phyloP scores from a whole-genome alignment of 306 rosid species.

The Cucurbita ficifolia region DNA sequence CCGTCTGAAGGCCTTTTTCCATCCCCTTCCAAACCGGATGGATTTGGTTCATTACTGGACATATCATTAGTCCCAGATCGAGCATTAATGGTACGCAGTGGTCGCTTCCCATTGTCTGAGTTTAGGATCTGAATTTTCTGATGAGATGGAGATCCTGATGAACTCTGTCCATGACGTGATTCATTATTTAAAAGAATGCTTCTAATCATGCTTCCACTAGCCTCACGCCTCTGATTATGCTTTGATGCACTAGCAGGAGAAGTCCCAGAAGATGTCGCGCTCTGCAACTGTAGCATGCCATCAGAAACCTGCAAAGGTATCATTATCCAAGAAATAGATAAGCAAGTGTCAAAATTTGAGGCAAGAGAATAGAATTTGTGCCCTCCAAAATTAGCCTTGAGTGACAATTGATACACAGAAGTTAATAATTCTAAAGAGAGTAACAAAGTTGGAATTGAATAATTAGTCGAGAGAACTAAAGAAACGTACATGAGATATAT shows the following conservation, averaged over 20 bases:
- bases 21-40: constrained; percentile 44
- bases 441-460: background rate
- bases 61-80: constrained; percentile 38
- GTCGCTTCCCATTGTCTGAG: constrained; percentile 51
- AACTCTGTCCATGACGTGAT: constrained; percentile 40
- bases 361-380: background rate
- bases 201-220: constrained; percentile 61
- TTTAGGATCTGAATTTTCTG: constrained; percentile 51
- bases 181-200: constrained; percentile 63
- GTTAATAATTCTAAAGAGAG: background rate
- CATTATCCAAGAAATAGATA: constrained; percentile 6
- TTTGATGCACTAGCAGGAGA: constrained; percentile 33
- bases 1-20: constrained; percentile 35
- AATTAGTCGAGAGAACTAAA: background rate
- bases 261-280: constrained; percentile 25
- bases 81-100: constrained; percentile 26
- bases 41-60: constrained; percentile 32
- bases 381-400: background rate
- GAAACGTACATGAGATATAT: constrained; percentile 38
- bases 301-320: constrained; percentile 24
- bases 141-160: constrained; percentile 31
- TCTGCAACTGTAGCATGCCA: constrained; percentile 29
- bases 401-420: background rate
- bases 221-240: constrained; percentile 64
- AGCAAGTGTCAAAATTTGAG: background rate